Base-by-base conservation (phyloP, 768 basidiomycete species). In the Leccinum longicurvipes region DNA sequence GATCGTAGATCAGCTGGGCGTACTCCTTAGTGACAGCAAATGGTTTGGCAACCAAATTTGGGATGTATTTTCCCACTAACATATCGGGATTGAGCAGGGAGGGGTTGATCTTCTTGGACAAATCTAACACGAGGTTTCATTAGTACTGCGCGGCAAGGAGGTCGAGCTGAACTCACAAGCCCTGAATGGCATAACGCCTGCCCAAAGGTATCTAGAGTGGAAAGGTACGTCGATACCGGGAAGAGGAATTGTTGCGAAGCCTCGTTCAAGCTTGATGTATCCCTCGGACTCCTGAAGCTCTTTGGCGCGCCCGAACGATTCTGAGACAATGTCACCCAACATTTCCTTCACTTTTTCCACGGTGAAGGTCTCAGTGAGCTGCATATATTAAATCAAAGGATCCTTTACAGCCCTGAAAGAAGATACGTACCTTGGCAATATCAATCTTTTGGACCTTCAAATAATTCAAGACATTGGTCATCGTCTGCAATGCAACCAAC, bases 121-220 rank as follows among this genome's bases (percentile, higher is more conserved):
- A 79, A 73, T 98, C 92, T 93, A 32, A 19, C 44, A 42, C 28
- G 56, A 6, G 46, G 23, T 21, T 14, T 27, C 6, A 32, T 62
- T 28, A 57, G 45, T 25, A 4, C 17, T 24, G 23, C 12, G 51
- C 46, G 45, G 17, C 50, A 45, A 34, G 52, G 47, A 36, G 32
- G 14, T 28, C 6, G 9, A 25, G 31, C n/a, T 25, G 50, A 23
- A 82, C 90, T 74, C 68, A 93, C 91, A 97, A 54, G 93, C 91
- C 63, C 94, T 86, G 91, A 97, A 96, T 10, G 95, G 92, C 86
- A 96, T 81, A 27, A 97, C 94, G 68, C 94, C 94, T 15, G 95
- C 95, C 97, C 97, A 99, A 36, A 99, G 82, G 74, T 98, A 99
- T 57, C 95, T 89, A 4, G 97, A 98, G 73, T 99, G 97, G 91